Percentiles rank a stretch among this genome's conserved stretches.
phyloP scores from a whole-genome alignment of 1,284 basidiomycete genomes.

The Anthracocystis panici-leucophaei region DNA sequence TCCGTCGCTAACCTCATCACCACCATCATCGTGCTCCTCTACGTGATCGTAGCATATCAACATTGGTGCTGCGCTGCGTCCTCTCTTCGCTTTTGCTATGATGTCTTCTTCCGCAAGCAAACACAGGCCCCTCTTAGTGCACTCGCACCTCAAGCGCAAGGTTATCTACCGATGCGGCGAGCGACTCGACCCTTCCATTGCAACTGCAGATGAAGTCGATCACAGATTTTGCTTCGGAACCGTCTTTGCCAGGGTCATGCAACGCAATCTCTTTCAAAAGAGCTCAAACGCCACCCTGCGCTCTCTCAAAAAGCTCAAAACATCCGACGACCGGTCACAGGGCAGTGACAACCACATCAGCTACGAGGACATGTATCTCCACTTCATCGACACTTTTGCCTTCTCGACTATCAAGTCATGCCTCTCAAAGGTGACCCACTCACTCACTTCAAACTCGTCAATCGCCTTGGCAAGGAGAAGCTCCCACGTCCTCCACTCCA shows the following conservation, averaged over 20 bases:
- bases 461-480: constrained; percentile 24
- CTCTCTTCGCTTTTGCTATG: neutral
- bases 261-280: constrained; percentile 12
- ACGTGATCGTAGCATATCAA: too few species aligned
- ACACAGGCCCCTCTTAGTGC: neutral
- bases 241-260: constrained; percentile 25
- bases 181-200: constrained; percentile 23
- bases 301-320: constrained; percentile 8
- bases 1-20: neutral
- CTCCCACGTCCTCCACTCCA: constrained; percentile 22
- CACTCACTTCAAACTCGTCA: constrained; percentile 33
- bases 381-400: constrained; percentile 31
- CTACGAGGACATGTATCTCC: neutral
- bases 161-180: constrained; percentile 15
- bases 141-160: constrained; percentile 2
- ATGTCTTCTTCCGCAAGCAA: neutral
- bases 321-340: constrained; percentile 4
- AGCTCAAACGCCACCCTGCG: constrained; percentile 13
- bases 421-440: constrained; percentile 18
- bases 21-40: neutral
- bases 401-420: constrained; percentile 35
- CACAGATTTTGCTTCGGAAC: constrained; percentile 16
- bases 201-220: constrained; percentile 20
- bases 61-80: neutral
- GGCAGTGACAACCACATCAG: constrained; percentile 4